Evolutionary conservation across 345 rosid genomes (phyloP), one percentile per base, ranked within the genome.

Genomic region (Hibiscus trionum): DNA sequence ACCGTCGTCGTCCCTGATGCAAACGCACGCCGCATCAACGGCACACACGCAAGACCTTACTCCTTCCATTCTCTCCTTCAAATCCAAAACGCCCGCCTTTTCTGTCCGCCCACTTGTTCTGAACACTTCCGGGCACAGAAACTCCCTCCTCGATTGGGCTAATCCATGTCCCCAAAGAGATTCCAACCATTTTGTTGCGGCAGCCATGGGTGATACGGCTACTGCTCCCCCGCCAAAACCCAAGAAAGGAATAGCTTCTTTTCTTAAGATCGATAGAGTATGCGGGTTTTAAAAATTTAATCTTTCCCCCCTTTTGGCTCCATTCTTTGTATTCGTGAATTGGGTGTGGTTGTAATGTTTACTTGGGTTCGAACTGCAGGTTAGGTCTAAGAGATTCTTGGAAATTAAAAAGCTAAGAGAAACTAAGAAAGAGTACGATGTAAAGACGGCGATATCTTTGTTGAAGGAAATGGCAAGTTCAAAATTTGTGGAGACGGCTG

Each of bases 371-470:
- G 29, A 76, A 72, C 86, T 78, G 68, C 90, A 94, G 98, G 87
- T 85, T 2, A 91, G 98, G 87, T 94, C 97, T 10, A 91, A 91
- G 91, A 90, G 98, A 82, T 94, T 91, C 84, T 75, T 94, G 52
- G 99, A 95, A 83, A 86, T 95, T 80, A 96, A 95, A 85, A 90
- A 88, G 61, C 82, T 91, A 73, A 90, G 96, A 86, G 97, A 91
- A 81, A 90, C 62, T 72, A 90, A 90, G 77, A 76, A 78, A 75
- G 99, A 95, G 61, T 91, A 90, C 77, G 93, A 89, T 59, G 49
- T 84, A 73, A 84, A 61, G 76, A 77, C 97, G 19, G 91, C 97
- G 17, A 81, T 95, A 68, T 86, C 97, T 69, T 78, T 95, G 85
- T 76, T 91, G 21, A 95, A 95, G 82, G 81, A 88, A 76, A 88